Evolutionary conservation across 2,329 filamentous ascomycete species (phyloP), one percentile per base, ranked within the genome.

Genomic region (Rutstroemia sp.): DNA sequence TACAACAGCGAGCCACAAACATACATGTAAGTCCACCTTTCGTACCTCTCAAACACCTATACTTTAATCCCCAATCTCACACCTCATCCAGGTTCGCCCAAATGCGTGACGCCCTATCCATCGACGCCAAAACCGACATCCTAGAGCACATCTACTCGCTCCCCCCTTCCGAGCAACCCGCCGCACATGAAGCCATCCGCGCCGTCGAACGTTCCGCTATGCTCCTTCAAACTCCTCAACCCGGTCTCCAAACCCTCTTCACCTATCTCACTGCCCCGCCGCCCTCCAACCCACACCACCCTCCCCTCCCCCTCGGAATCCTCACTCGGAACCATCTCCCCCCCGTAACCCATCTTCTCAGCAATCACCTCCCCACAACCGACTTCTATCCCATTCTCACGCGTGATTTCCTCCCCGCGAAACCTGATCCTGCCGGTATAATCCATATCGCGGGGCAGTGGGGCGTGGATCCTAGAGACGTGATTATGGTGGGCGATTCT

Each of bases 301-400:
- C 44, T 27, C 71, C 73, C 5, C 70, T 96, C 34, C 82, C 76
- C 63, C 94, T 95, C 71, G 92, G 82, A 16, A 91, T 97, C 61
- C 96, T 92, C 74, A 97, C 94, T 2, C 81, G 94, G 67, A 97
- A 99, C 75, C 97, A 96, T 67, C 89, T 92, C 65, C 75, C 81
- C 7, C 90, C 90, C 5, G 89, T 94, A 1, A 73, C 78, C 48
- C 86, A 92, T 70, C 78, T 95, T 3, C 78, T 96, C 3, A 73
- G 74, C 52, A 94, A 85, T 49, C 94, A 94, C 70, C 77, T 96
- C 8, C 76, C 80, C 1, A 77, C 74, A 2, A 81, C 84, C 58
- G 72, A 78, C 42, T 95, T 96, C 70, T 70, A 79, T 19, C 92
- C 92, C 5, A 84, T 96, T 63, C 78, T 96, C 41, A 96, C 92